Conservation (phyloP, 495 filamentous ascomycete species). For the Aspergillus heteromorphus region DNA sequence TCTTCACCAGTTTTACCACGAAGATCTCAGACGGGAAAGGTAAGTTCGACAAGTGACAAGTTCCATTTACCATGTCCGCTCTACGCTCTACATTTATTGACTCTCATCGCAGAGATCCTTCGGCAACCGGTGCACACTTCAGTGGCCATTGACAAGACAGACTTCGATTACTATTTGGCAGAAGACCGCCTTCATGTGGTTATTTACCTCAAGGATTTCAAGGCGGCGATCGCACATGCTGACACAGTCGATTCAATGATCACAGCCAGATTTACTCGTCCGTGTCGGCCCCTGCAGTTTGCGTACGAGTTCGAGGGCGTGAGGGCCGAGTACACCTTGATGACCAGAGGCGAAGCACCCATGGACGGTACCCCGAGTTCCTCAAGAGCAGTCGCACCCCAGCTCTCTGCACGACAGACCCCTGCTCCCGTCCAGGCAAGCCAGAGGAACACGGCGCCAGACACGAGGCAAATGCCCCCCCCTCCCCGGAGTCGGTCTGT, state of each 20-base stretch:
- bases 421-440: conserved; percentile 18
- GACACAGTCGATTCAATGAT: conserved; percentile 66
- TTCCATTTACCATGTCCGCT: not conserved
- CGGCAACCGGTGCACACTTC: conserved; percentile 93
- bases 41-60: conserved; percentile 34
- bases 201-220: conserved; percentile 92
- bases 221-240: conserved; percentile 81
- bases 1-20: conserved; percentile 94
- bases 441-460: conserved; percentile 7
- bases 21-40: conserved; percentile 81
- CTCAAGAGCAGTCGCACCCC: conserved; percentile 25
- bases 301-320: conserved; percentile 71
- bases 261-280: conserved; percentile 71
- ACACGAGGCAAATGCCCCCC: conserved; percentile 16
- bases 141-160: conserved; percentile 75
- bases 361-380: conserved; percentile 34
- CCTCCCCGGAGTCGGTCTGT: conserved; percentile 25
- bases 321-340: conserved; percentile 80
- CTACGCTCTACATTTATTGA: conserved; percentile 7
- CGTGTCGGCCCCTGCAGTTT: conserved; percentile 78
- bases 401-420: conserved; percentile 32
- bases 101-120: conserved; percentile 59
- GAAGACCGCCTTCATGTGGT: conserved; percentile 79
- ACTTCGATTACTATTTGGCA: conserved; percentile 79
- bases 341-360: conserved; percentile 81